phyloP scores from a whole-genome alignment of 1,284 basidiomycete species.

The Cryptococcus hybrid region DNA sequence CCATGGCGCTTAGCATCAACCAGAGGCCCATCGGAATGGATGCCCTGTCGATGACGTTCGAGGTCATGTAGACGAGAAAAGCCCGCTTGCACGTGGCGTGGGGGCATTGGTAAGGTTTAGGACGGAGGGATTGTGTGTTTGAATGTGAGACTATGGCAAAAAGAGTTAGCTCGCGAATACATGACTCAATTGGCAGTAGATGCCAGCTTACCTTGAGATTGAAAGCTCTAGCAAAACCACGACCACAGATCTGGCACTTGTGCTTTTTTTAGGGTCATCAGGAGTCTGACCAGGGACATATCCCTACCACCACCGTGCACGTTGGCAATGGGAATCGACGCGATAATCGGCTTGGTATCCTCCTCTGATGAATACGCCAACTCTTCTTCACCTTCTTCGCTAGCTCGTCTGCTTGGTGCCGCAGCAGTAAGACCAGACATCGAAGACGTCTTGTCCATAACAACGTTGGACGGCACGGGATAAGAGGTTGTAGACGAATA shows the following conservation, averaged over 20 bases:
- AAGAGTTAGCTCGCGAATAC: constrained; percentile 10
- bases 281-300: constrained; percentile 51
- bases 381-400: constrained; percentile 23
- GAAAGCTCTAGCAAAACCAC: constrained; percentile 51
- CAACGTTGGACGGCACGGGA: constrained; percentile 8
- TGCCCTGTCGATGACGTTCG: constrained; percentile 52
- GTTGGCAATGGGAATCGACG: constrained; percentile 35
- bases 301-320: constrained; percentile 47
- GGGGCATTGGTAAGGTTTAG: constrained; percentile 50
- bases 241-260: constrained; percentile 49
- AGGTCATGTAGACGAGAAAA: constrained; percentile 52
- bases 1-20: constrained; percentile 49
- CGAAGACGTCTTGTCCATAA: constrained; percentile 11
- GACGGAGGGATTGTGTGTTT: constrained; percentile 50
- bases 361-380: constrained; percentile 15
- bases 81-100: constrained; percentile 46
- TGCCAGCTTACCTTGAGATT: constrained; percentile 46
- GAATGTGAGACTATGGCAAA: constrained; percentile 39
- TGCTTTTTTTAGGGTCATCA: constrained; percentile 52
- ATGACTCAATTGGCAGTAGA: background rate
- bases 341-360: constrained; percentile 19
- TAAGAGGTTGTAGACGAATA: constrained; percentile 32
- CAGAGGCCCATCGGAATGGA: constrained; percentile 50
- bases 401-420: constrained; percentile 1
- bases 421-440: constrained; percentile 3